These are phyloP conservation scores for Fonsecaea pedrosoi DNA, from an alignment of 2,329 filamentous ascomycete genomes.

Conservation along the genomic window DNA sequence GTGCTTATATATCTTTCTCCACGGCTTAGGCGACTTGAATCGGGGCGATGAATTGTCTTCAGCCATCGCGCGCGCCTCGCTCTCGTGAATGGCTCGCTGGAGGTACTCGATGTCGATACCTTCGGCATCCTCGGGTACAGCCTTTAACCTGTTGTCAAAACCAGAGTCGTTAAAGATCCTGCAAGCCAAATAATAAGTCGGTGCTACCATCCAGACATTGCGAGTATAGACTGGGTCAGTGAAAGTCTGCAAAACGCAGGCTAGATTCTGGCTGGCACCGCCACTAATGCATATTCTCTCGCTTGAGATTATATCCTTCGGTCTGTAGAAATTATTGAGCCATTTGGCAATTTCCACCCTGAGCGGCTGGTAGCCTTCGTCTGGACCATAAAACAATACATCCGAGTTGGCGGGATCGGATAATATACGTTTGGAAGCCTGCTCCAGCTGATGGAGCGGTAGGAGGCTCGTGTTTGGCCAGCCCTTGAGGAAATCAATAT, in stretches of 20 bases:
- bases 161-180: slow-evolving; percentile 84
- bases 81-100: slow-evolving; percentile 57
- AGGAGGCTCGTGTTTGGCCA: slow-evolving; percentile 66
- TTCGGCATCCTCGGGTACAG: slow-evolving; percentile 77
- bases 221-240: slow-evolving; percentile 78
- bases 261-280: slow-evolving; percentile 83
- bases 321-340: slow-evolving; percentile 69
- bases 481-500: slow-evolving; percentile 54
- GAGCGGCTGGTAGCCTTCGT: slow-evolving; percentile 74
- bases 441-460: slow-evolving; percentile 65
- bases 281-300: slow-evolving; percentile 80
- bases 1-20: slow-evolving; percentile 82
- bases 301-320: slow-evolving; percentile 50
- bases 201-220: slow-evolving; percentile 79
- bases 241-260: slow-evolving; percentile 77
- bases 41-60: slow-evolving; percentile 54
- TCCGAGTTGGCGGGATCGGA: slow-evolving; percentile 41
- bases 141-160: slow-evolving; percentile 70
- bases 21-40: slow-evolving; percentile 64
- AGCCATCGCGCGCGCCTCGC: slow-evolving; percentile 54
- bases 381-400: slow-evolving; percentile 79
- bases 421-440: slow-evolving; percentile 58
- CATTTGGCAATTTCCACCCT: slow-evolving; percentile 72
- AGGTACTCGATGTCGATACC: slow-evolving; percentile 74
- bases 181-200: slow-evolving; percentile 83